Evolutionary conservation across 2,329 filamentous ascomycete species (phyloP).

Genomic region (Fusarium metavorans): DNA sequence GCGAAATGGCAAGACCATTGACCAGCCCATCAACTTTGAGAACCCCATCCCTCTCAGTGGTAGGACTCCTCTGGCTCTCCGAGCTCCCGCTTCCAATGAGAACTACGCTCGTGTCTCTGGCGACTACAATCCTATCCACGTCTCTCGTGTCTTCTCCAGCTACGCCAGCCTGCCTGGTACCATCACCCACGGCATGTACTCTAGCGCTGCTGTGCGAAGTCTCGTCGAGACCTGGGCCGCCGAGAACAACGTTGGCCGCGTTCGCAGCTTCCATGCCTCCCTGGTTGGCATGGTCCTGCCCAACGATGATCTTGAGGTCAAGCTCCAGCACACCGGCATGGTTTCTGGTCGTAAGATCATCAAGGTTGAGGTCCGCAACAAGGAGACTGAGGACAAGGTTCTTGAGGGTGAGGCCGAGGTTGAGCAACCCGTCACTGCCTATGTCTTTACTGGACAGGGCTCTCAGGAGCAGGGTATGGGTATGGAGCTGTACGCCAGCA

Average conservation of each 20-base stretch:
- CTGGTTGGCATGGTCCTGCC: constrained; percentile 99
- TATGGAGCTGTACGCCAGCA: constrained; percentile 97
- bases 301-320: constrained; percentile 94
- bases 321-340: constrained; percentile 97
- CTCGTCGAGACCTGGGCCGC: constrained; percentile 98
- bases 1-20: constrained; percentile 90
- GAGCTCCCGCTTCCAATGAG: constrained; percentile 95
- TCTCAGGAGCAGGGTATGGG: constrained; percentile 99
- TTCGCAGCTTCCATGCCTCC: constrained; percentile 96
- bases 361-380: constrained; percentile 96
- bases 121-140: constrained; percentile 99
- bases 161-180: constrained; percentile 97
- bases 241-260: constrained; percentile 97
- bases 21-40: constrained; percentile 97
- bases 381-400: constrained; percentile 96
- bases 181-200: constrained; percentile 99
- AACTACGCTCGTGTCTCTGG: constrained; percentile 97
- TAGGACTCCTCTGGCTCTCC: constrained; percentile 87
- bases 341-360: constrained; percentile 98
- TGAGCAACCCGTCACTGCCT: constrained; percentile 95
- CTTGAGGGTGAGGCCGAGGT: constrained; percentile 95
- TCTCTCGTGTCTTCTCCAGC: constrained; percentile 94
- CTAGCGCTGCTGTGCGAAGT: constrained; percentile 94
- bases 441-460: constrained; percentile 98
- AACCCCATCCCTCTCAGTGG: constrained; percentile 96